These are phyloP conservation scores for Agaricus subrufescens DNA, from an alignment of 768 basidiomycete species.

Conservation along the genomic window DNA sequence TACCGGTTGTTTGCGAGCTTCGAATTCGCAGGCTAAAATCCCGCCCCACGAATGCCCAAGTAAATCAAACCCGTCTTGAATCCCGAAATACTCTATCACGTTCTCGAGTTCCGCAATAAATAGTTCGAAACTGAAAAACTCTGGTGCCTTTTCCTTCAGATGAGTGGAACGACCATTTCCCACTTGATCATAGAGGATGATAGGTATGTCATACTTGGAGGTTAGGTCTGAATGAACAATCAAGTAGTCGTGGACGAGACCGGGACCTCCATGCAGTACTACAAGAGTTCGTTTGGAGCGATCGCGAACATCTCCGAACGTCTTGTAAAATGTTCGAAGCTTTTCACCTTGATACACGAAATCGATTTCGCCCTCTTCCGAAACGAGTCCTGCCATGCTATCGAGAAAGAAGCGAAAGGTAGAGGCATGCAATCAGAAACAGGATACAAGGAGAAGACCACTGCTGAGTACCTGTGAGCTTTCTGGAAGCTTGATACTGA, in stretches of 20 bases:
- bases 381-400: background rate
- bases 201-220: slow-evolving; percentile 29
- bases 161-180: slow-evolving; percentile 51
- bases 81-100: slow-evolving; percentile 36
- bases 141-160: slow-evolving; percentile 34
- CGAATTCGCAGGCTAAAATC: slow-evolving; percentile 42
- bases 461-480: too few species aligned
- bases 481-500: too few species aligned
- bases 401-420: too few species aligned
- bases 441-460: too few species aligned
- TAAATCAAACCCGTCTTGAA: slow-evolving; percentile 36
- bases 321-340: slow-evolving; percentile 41
- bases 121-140: slow-evolving; percentile 48
- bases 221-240: slow-evolving; percentile 33
- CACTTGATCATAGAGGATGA: slow-evolving; percentile 54
- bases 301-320: slow-evolving; percentile 29
- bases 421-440: too few species aligned
- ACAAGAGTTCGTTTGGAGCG: slow-evolving; percentile 30
- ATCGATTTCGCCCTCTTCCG: slow-evolving; percentile 15
- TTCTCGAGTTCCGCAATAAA: slow-evolving; percentile 53
- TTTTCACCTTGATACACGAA: slow-evolving; percentile 15
- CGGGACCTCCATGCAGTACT: slow-evolving; percentile 48
- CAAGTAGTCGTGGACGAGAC: slow-evolving; percentile 40
- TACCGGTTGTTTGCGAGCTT: slow-evolving; percentile 30
- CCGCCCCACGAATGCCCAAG: slow-evolving; percentile 59